These are phyloP conservation scores for Rubia peregrina DNA, from an alignment of 305 asterid genomes.

Conservation along the genomic window DNA sequence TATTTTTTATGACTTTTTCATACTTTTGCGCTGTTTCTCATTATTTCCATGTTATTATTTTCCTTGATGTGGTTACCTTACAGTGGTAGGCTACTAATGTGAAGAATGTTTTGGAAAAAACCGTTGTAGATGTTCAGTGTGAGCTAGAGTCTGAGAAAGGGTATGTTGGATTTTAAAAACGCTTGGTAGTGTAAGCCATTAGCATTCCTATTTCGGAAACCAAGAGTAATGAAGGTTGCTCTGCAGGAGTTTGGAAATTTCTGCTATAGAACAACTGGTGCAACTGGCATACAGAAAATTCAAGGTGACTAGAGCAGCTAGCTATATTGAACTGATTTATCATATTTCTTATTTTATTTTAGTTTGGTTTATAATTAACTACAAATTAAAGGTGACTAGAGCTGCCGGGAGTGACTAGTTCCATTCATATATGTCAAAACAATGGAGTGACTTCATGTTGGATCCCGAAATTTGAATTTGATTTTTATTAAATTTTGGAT, in stretches of 20 bases:
- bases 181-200: not conserved
- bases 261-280: constrained; percentile 16
- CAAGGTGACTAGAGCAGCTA: constrained; percentile 9
- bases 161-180: not conserved
- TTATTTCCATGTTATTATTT: constrained; percentile 1
- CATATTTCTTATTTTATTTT: too few relatives aligned
- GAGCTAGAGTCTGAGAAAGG: constrained; percentile 13
- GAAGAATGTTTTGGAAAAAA: constrained; percentile 7
- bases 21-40: not conserved
- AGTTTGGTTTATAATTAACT: too few relatives aligned
- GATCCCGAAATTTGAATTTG: not conserved
- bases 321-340: too few relatives aligned
- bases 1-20: not conserved
- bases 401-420: not conserved
- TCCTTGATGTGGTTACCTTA: not conserved
- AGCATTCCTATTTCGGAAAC: constrained; percentile 3
- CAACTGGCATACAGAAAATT: constrained; percentile 5
- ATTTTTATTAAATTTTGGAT: not conserved
- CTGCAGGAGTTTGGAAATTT: constrained; percentile 18
- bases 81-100: constrained; percentile 6
- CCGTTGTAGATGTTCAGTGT: constrained; percentile 15
- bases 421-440: too few relatives aligned
- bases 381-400: constrained; percentile 9
- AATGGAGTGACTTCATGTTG: not conserved
- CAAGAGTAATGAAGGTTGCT: constrained; percentile 2